These are phyloP conservation scores for Phytophthora pseudosyringae DNA, from an alignment of 352 stramenopile species.

Conservation along the genomic window DNA sequence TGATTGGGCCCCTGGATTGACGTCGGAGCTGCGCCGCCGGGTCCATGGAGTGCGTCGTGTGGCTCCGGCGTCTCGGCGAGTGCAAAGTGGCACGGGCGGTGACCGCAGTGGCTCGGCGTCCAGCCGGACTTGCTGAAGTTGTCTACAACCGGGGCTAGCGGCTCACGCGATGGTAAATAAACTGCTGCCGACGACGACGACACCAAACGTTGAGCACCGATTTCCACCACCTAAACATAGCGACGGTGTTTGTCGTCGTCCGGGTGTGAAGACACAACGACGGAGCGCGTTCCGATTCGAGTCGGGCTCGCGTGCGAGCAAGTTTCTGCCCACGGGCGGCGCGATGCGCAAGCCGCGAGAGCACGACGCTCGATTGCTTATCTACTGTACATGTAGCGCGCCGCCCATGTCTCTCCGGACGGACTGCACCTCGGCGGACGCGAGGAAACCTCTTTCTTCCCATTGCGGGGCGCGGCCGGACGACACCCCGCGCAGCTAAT, in stretches of 20 bases:
- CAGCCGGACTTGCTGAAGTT: conserved; percentile 23
- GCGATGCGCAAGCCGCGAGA: conserved; percentile 19
- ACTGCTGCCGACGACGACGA: background rate
- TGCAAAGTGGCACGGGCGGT: conserved; percentile 23
- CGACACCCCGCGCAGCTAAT: conserved; percentile 22
- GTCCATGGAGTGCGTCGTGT: conserved; percentile 30
- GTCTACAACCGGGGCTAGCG: background rate
- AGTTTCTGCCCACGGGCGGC: conserved; percentile 18
- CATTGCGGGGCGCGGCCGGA: conserved; percentile 1
- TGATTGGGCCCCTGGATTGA: conserved; percentile 26
- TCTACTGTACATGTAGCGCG: background rate
- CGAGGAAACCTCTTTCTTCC: conserved; percentile 28
- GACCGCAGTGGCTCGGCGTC: conserved; percentile 17
- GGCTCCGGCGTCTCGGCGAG: conserved; percentile 4
- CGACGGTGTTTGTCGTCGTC: conserved; percentile 7
- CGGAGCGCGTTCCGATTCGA: conserved; percentile 14
- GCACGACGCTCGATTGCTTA: conserved; percentile 33
- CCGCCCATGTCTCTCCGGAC: conserved; percentile 31
- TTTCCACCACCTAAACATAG: conserved; percentile 20
- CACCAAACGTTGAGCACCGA: background rate
- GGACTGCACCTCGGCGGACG: conserved; percentile 5
- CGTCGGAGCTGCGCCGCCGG: conserved; percentile 23
- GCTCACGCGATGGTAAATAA: conserved; percentile 2
- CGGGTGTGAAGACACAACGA: conserved; percentile 1
- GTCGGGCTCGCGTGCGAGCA: conserved; percentile 21